These are phyloP conservation scores for Aspergillus wentii DNA, from an alignment of 495 filamentous ascomycete species.

Conservation along the genomic window DNA sequence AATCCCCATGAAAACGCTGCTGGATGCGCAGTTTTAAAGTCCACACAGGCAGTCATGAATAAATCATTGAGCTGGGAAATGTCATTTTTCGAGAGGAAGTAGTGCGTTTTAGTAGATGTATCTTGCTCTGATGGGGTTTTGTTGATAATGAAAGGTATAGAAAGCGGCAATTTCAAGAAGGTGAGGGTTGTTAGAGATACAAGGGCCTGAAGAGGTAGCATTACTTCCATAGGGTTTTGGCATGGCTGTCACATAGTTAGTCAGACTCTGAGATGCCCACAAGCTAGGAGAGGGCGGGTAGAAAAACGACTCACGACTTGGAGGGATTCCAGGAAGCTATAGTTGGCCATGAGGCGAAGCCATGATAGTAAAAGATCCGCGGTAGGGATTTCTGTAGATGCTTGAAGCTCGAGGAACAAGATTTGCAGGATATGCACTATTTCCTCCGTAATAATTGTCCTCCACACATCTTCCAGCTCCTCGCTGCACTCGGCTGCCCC, in stretches of 20 bases:
- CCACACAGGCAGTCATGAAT: slow-evolving; percentile 47
- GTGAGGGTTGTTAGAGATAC: slow-evolving; percentile 67
- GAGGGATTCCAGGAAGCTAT: slow-evolving; percentile 58
- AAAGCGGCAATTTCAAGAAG: slow-evolving; percentile 61
- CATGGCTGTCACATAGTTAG: slow-evolving; percentile 31
- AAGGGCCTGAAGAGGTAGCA: slow-evolving; percentile 60
- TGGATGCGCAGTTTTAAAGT: slow-evolving; percentile 53
- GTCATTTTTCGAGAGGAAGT: slow-evolving; percentile 57
- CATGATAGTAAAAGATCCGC: slow-evolving; percentile 60
- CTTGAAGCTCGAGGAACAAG: slow-evolving; percentile 64
- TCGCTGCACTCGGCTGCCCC: slow-evolving; percentile 39
- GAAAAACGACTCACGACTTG: slow-evolving; percentile 43
- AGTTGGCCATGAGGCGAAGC: slow-evolving; percentile 64
- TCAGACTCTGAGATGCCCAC: too few species aligned
- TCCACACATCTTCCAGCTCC: slow-evolving; percentile 58
- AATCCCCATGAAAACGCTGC: slow-evolving; percentile 73
- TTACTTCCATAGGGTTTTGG: slow-evolving; percentile 42
- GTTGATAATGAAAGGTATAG: slow-evolving; percentile 26
- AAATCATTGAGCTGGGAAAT: slow-evolving; percentile 62
- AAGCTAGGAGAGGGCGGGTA: too few species aligned
- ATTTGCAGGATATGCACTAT: slow-evolving; percentile 68
- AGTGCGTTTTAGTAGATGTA: slow-evolving; percentile 40
- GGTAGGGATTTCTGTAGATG: slow-evolving; percentile 48
- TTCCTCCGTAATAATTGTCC: slow-evolving; percentile 58
- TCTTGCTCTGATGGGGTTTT: slow-evolving; percentile 8